phyloP scores from a whole-genome alignment of 1,284 basidiomycete genomes.

The Ganoderma lingzhi region DNA sequence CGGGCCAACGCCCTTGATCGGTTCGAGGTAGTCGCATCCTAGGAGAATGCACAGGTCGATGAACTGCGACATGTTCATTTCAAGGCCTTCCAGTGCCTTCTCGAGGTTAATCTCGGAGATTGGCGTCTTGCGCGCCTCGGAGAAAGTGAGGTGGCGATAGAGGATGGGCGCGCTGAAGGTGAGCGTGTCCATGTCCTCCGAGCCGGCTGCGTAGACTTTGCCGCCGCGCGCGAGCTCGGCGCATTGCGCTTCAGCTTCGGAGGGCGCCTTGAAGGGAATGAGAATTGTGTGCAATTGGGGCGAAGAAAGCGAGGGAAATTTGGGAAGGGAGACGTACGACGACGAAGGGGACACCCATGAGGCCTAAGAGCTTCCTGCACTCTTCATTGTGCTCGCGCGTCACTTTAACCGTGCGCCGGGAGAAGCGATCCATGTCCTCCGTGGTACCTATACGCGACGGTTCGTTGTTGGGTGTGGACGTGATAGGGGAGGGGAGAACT shows the following conservation, averaged over 20 bases:
- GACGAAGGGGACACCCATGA: constrained; percentile 98
- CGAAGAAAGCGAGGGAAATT: background rate
- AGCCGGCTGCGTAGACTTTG: constrained; percentile 95
- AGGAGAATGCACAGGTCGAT: constrained; percentile 97
- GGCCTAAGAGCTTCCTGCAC: constrained; percentile 84
- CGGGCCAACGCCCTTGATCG: constrained; percentile 94
- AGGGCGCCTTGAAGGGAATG: constrained; percentile 76
- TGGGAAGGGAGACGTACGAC: constrained; percentile 60
- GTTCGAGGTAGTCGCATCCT: constrained; percentile 98
- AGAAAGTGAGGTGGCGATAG: constrained; percentile 96
- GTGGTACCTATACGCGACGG: constrained; percentile 63
- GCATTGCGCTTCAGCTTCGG: constrained; percentile 98
- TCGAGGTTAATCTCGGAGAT: constrained; percentile 92
- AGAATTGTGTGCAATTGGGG: background rate
- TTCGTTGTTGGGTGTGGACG: background rate
- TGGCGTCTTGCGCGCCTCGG: constrained; percentile 98
- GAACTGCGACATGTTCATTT: constrained; percentile 97
- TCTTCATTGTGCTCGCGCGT: constrained; percentile 98
- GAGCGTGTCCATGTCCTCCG: constrained; percentile 99
- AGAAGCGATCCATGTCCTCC: constrained; percentile 93
- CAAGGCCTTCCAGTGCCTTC: constrained; percentile 86
- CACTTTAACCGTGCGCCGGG: constrained; percentile 93
- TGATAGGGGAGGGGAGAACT: constrained; percentile 12
- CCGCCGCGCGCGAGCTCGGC: constrained; percentile 96
- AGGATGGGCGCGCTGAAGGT: constrained; percentile 95